Base-by-base conservation (phyloP, 331 rosid species). In the Pyrus hybrid region DNA sequence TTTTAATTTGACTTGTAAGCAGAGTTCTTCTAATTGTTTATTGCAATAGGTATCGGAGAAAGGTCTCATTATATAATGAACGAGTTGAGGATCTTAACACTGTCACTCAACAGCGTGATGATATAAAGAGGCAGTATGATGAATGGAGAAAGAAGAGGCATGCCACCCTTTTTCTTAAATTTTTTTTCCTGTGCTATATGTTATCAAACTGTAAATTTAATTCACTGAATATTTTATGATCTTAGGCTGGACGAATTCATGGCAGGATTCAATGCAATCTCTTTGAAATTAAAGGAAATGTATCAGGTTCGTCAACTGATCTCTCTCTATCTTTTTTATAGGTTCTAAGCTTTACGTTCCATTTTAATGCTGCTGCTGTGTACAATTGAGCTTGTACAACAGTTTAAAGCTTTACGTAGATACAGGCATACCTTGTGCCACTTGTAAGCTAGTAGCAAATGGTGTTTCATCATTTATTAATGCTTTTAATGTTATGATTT, bases 231-330 rank as follows among this genome's bases (percentile, higher is more conserved):
- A 37, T 76, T 57, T 30, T 70, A 7, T 70, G 35, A 11, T 29
- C 68, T 74, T 81, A 94, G 99, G 83, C 82, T 94, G 88, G 99
- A 94, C 13, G 96, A 94, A 85, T 92, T 94, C 86, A 94, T 94
- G 99, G 97, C 90, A 75, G 99, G 99, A 70, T 94, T 94, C 79
- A 94, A 90, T 80, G 80, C 97, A 51, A 90, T 92, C 86, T 94
- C 99, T 67, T 88, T 94, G 67, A 94, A 94, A 86, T 80, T 94
- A 37, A 94, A 94, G 82, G 99, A 94, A 84, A 94, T 94, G 99
- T 92, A 94, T 77, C 99, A 93, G 98, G 98, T 91, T 79, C 71
- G 76, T 62, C 68, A 75, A 58, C 80, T 28, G 12, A 23, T 22
- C 68, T 23, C 20, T 65, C 28, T 77, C 28, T 21, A 3, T 53